Base-by-base conservation (phyloP, 2,329 filamentous ascomycete species). In the Cryphonectria naterciae region DNA sequence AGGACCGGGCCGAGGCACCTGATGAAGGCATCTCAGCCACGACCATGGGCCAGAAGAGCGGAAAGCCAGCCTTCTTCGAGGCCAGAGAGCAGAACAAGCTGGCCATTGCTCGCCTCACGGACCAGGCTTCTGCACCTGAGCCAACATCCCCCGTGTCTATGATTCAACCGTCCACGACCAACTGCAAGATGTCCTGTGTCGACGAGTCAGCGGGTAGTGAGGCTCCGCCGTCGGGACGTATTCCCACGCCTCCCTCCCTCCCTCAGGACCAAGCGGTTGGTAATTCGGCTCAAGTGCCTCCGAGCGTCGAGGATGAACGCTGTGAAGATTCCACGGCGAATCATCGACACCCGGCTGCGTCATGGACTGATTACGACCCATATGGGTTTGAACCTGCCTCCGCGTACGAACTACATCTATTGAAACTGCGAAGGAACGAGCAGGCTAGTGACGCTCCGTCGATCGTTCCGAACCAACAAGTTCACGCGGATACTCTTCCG, bases 71-170 rank as follows among this genome's bases (percentile, higher is more conserved):
- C n/a, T 77, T 72, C 58, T 78, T 78, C 39, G 70, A 69, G 6
- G 77, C 77, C 15, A 73, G 77, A 10, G 75, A 77, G 56, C 67
- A 72, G 2, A 79, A 79, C 70, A 78, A 75, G 65, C 39, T 61
- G 10, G 49, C 37, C 7, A 49, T 71, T 52, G 25, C 70, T 58
- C 49, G 35, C 43, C 25, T 58, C 28, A 35, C 25, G 28, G 28
- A 58, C 15, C 25, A 58, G 35, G 54, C 6, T 17, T 32, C 25
- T 6, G 19, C 32, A 25, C 25, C 49, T 39, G 32, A 32, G 19
- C 49, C 37, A 10, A 41, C 8, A 22, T 32, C 22, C 17, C 17
- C 17, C 17, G 56, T 60, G 28, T 19, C 28, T 22, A 7, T 13
- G 52, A 6, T 15, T 15, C 11, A 28, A 56, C 25, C n/a, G 2